These are phyloP conservation scores for Phialophora verrucosa DNA, from an alignment of 2,329 filamentous ascomycete species.

Conservation along the genomic window DNA sequence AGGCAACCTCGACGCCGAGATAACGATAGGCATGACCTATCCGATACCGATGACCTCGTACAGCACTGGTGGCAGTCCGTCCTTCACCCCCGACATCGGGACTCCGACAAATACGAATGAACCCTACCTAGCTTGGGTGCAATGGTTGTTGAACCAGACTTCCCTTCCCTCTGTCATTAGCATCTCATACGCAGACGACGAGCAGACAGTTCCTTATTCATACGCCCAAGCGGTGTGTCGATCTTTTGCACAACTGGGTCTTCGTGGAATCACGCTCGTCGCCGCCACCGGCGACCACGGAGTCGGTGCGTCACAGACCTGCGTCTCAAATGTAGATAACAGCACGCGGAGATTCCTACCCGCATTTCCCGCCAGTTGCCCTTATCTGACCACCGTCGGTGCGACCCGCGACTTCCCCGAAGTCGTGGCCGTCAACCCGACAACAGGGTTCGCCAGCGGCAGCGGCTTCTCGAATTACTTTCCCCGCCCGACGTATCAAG, in stretches of 20 bases:
- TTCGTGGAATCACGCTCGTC: background rate
- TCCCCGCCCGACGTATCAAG: background rate
- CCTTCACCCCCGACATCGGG: background rate
- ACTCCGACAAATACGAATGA: background rate
- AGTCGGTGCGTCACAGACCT: background rate
- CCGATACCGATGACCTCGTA: background rate
- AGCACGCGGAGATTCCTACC: background rate
- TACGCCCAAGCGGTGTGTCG: background rate
- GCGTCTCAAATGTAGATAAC: background rate
- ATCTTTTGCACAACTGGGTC: background rate
- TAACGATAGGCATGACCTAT: background rate
- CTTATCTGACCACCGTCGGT: background rate
- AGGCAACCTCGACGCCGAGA: background rate
- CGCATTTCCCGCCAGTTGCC: background rate
- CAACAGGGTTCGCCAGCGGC: background rate
- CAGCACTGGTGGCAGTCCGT: background rate
- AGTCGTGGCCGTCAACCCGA: background rate
- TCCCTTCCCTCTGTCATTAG: background rate
- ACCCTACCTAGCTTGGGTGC: background rate
- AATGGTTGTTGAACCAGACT: background rate
- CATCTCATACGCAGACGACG: conserved; percentile 2
- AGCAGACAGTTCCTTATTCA: background rate
- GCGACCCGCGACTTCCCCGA: background rate
- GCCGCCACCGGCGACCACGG: background rate
- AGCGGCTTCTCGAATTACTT: conserved; percentile 3